Evolutionary conservation across 352 stramenopile genomes (phyloP).

Genomic region (Phytopythium montanum): DNA sequence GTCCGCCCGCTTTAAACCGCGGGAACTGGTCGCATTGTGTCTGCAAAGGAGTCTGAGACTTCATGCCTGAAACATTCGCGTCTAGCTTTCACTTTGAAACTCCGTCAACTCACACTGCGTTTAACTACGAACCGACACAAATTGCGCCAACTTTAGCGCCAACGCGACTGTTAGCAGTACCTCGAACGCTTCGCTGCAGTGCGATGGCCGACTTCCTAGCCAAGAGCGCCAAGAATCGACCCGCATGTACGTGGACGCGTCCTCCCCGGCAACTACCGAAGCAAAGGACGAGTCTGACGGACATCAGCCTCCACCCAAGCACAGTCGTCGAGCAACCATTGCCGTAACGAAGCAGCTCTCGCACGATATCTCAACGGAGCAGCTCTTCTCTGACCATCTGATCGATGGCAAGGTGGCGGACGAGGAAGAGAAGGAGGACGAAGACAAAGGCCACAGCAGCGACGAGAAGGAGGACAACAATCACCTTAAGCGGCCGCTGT

Average conservation of each 20-base stretch:
- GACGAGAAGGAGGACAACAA: slow-evolving; percentile 27
- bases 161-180: not conserved
- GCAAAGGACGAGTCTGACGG: slow-evolving; percentile 1
- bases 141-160: not conserved
- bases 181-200: not conserved
- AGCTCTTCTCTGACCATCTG: slow-evolving; percentile 57
- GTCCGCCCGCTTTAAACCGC: too few relatives aligned
- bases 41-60: too few relatives aligned
- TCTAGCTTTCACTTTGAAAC: not conserved
- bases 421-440: slow-evolving; percentile 42
- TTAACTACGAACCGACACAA: too few relatives aligned
- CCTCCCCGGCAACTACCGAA: not conserved
- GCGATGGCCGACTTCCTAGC: slow-evolving; percentile 2
- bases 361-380: slow-evolving; percentile 68
- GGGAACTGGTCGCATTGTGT: too few relatives aligned
- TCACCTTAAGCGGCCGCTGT: slow-evolving; percentile 5
- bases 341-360: slow-evolving; percentile 26
- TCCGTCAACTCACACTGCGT: too few relatives aligned
- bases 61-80: not conserved
- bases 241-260: slow-evolving; percentile 17
- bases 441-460: slow-evolving; percentile 12
- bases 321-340: slow-evolving; percentile 9
- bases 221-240: slow-evolving; percentile 17
- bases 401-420: slow-evolving; percentile 61
- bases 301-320: not conserved